These are phyloP conservation scores for Anthracocystis walkeri DNA, from an alignment of 1,284 basidiomycete genomes.

Conservation along the genomic window DNA sequence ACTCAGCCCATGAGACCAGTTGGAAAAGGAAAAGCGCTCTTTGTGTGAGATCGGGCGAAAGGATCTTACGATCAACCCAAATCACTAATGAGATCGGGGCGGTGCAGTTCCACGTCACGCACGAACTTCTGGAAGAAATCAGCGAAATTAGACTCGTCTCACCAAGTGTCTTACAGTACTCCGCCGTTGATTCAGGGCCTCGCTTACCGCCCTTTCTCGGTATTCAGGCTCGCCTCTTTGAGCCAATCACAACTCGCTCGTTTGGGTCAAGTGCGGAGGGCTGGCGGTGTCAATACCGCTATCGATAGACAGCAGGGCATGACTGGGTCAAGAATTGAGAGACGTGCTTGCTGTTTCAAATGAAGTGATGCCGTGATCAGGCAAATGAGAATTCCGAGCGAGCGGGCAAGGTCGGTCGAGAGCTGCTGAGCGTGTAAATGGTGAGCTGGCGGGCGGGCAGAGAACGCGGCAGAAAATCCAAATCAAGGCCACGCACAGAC, in stretches of 20 bases:
- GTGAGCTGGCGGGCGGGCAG: slow-evolving; percentile 13
- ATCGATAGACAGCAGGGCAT: not conserved
- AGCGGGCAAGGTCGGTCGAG: not conserved
- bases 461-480: slow-evolving; percentile 36
- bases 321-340: not conserved
- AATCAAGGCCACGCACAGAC: slow-evolving; percentile 27
- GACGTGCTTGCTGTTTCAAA: slow-evolving; percentile 1
- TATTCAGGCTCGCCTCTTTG: no score
- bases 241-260: no score
- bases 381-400: not conserved
- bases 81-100: not conserved
- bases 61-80: not conserved
- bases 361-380: not conserved
- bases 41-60: no score
- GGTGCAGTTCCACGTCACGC: slow-evolving; percentile 31
- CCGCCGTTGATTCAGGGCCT: no score
- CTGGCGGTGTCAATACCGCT: no score
- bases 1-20: slow-evolving; percentile 1
- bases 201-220: no score
- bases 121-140: slow-evolving; percentile 20
- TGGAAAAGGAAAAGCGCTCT: no score
- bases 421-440: slow-evolving; percentile 1
- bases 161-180: no score
- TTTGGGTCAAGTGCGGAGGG: no score
- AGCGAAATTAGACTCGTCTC: no score